Evolutionary conservation across 352 stramenopile species (phyloP), one percentile per base, ranked within the genome.

Genomic region (Phytophthora citrophthora): DNA sequence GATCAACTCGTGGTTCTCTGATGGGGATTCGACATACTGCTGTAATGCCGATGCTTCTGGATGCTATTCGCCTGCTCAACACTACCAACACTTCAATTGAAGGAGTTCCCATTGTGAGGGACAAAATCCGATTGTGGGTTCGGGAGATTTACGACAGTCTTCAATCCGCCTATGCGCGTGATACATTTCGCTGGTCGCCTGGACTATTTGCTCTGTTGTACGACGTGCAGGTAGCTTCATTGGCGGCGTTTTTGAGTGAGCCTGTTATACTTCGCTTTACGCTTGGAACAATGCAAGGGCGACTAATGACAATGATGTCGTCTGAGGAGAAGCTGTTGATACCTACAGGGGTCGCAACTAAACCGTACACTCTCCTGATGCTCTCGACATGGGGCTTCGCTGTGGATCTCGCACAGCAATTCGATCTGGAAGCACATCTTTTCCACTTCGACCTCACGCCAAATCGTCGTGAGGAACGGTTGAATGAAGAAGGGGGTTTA

Each of bases 161-260:
- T 24, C 47, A 61, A 29, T 74, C 66, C 1, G 50, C 36, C 6
- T 70, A 80, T 29, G 29, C 64, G 5, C 53, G 58, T 11, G 47
- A 59, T 29, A 64, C 45, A 24, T 81, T 81, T 44, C 68, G 57
- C 8, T 64, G 36, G 23, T 76, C 73, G 5, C 45, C 70, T 18
- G 70, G 61, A 1, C 63, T 84, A 2, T 77, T 80, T 38, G 76
- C 67, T 15, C 41, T 86, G 29, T 51, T 74, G 45, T 88, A 88
- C 43, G 79, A 88, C 23, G 31, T 84, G 16, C 74, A 86, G 29
- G 51, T 84, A 18, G 79, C 68, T 5, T 47, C 61, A 8, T 64
- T 88, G 23, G 70, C 76, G 1, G 71, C 74, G 12, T 84, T 81
- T 56, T n/a, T 82, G n/a, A 57, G 84, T 62, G 55, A 86, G 13